These are phyloP conservation scores for Nakazawaea ernobii DNA, from an alignment of 805 yeast genomes.

Conservation along the genomic window DNA sequence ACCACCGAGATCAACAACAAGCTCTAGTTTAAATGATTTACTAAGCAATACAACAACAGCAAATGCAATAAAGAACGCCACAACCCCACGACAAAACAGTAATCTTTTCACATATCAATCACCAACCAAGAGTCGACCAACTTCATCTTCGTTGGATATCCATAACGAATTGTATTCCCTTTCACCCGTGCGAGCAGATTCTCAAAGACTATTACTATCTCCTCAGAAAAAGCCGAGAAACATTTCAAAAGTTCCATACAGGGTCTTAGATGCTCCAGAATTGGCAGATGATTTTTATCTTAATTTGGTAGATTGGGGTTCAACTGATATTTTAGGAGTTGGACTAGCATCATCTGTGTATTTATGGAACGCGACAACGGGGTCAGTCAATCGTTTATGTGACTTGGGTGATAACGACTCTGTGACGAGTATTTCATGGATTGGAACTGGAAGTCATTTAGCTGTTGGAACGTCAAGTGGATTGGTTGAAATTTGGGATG, in stretches of 20 bases:
- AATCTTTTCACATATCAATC: conserved; percentile 74
- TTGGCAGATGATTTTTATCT: conserved; percentile 90
- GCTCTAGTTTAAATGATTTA: conserved; percentile 2
- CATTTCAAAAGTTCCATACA: conserved; percentile 81
- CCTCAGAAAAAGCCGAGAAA: conserved; percentile 77
- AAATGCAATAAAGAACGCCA: conserved; percentile 11
- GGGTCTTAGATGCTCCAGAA: conserved; percentile 95
- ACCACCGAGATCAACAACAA: conserved; percentile 21
- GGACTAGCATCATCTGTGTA: conserved; percentile 87
- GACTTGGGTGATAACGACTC: conserved; percentile 63
- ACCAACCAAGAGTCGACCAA: conserved; percentile 57
- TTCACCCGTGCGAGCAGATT: conserved; percentile 86
- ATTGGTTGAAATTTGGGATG: conserved; percentile 92
- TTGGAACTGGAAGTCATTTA: conserved; percentile 87
- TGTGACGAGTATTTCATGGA: conserved; percentile 87
- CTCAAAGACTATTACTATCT: conserved; percentile 70
- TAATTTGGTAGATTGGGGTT: conserved; percentile 93
- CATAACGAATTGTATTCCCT: conserved; percentile 73
- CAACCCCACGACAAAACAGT: conserved; percentile 36
- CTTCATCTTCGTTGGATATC: conserved; percentile 51
- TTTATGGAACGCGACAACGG: conserved; percentile 84
- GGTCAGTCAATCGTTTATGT: conserved; percentile 76
- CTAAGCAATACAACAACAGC: not conserved
- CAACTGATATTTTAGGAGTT: conserved; percentile 81
- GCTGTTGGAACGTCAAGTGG: conserved; percentile 91